phyloP scores from a whole-genome alignment of 2,329 filamentous ascomycete genomes.

The Colletotrichum sp. region DNA sequence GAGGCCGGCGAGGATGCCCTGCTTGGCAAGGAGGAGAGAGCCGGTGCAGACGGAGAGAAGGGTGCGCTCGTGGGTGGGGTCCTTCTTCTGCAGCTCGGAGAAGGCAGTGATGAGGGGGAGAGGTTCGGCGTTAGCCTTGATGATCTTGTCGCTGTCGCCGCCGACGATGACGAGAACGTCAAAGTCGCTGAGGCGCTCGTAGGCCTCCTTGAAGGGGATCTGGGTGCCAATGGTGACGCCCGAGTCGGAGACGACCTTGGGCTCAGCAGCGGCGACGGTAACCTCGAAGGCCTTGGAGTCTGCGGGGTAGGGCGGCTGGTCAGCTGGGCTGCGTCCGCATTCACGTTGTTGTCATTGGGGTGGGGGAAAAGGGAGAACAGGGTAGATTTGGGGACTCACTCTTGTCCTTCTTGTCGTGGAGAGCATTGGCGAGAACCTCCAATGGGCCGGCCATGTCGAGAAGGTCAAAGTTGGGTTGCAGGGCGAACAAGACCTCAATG shows the following conservation, averaged over 20 bases:
- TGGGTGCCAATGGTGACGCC: slow-evolving; percentile 76
- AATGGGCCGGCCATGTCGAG: slow-evolving; percentile 63
- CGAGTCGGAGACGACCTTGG: slow-evolving; percentile 62
- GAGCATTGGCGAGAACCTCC: slow-evolving; percentile 55
- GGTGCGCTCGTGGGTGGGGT: slow-evolving; percentile 81
- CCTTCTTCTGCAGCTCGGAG: slow-evolving; percentile 79
- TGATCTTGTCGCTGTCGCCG: slow-evolving; percentile 66
- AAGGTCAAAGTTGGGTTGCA: slow-evolving; percentile 65
- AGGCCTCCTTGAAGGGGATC: slow-evolving; percentile 77
- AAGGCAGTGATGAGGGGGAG: slow-evolving; percentile 77
- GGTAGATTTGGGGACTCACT: slow-evolving; percentile 42
- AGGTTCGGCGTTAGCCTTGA: slow-evolving; percentile 73
- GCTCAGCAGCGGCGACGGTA: slow-evolving; percentile 59
- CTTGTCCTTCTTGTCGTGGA: slow-evolving; percentile 58
- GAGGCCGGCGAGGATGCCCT: slow-evolving; percentile 79
- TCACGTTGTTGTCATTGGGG: neutral
- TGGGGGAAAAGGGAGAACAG: neutral
- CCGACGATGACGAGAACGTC: slow-evolving; percentile 82
- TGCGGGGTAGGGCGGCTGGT: slow-evolving; percentile 29
- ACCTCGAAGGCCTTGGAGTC: slow-evolving; percentile 63
- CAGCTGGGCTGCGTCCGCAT: neutral
- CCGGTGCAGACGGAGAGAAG: slow-evolving; percentile 83
- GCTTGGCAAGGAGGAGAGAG: slow-evolving; percentile 76
- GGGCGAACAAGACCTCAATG: slow-evolving; percentile 64
- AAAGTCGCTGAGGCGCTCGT: slow-evolving; percentile 75